A percentile compares a stretch with the other conserved stretches of the same genome.
phyloP scores from a whole-genome alignment of 805 yeast species.

The Saccharomycopsis sp. region DNA sequence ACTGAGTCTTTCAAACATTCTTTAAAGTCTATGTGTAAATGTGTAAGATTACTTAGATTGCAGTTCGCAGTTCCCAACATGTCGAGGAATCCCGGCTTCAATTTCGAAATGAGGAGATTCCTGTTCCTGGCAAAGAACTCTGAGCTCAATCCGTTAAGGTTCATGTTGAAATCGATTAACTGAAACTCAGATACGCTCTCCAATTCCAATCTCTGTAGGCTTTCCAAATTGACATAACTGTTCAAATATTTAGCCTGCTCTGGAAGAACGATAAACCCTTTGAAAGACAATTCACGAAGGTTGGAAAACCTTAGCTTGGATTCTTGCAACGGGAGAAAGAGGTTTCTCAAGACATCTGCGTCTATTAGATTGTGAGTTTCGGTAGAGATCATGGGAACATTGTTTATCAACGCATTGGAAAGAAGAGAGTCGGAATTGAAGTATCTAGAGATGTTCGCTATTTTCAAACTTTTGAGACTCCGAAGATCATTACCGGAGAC shows the following conservation, averaged over 20 bases:
- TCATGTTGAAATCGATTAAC: neutral
- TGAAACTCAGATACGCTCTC: slow-evolving; percentile 13
- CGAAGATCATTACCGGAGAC: slow-evolving; percentile 6
- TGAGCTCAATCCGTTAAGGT: neutral
- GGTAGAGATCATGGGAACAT: neutral
- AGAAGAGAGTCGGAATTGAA: slow-evolving; percentile 8
- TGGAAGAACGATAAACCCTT: slow-evolving; percentile 11
- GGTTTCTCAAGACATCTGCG: slow-evolving; percentile 6
- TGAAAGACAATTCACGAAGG: slow-evolving; percentile 2
- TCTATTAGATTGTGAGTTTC: slow-evolving; percentile 2
- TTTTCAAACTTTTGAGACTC: neutral
- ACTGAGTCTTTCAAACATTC: slow-evolving; percentile 38
- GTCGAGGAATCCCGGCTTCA: slow-evolving; percentile 11
- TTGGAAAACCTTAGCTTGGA: neutral
- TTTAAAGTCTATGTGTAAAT: slow-evolving; percentile 31
- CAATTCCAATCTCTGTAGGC: neutral
- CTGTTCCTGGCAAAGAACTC: slow-evolving; percentile 1
- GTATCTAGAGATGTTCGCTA: slow-evolving; percentile 9
- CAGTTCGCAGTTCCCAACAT: neutral
- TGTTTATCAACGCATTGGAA: slow-evolving; percentile 9
- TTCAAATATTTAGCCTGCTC: slow-evolving; percentile 4
- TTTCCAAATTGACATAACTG: neutral
- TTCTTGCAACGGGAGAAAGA: slow-evolving; percentile 9
- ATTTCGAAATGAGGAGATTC: neutral
- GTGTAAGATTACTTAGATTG: neutral